These are phyloP conservation scores for Escovopsis sp. DNA, from an alignment of 2,329 filamentous ascomycete genomes.

Conservation along the genomic window DNA sequence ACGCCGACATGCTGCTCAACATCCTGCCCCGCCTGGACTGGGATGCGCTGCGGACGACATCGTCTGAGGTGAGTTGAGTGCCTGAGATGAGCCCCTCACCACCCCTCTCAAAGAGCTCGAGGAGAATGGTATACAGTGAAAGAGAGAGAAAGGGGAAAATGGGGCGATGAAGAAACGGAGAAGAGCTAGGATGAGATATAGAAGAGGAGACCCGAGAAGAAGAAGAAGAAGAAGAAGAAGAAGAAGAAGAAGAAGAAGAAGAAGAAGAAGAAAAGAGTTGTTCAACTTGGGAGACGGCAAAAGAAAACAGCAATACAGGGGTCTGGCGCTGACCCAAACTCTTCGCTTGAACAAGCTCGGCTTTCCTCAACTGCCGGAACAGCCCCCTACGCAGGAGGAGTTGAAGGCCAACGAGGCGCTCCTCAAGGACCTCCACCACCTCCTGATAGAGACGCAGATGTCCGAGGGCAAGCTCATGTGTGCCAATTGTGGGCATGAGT, in stretches of 20 bases:
- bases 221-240: too few relatives aligned
- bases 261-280: too few relatives aligned
- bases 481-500: conserved; percentile 84
- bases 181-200: too few relatives aligned
- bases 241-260: too few relatives aligned
- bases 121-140: too few relatives aligned
- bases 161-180: too few relatives aligned
- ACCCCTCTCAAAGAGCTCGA: neutral
- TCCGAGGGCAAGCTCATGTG: conserved; percentile 80
- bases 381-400: conserved; percentile 46
- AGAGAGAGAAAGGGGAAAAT: too few relatives aligned
- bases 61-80: conserved; percentile 56
- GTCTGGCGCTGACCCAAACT: neutral
- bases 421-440: conserved; percentile 60
- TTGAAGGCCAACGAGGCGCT: conserved; percentile 52
- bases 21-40: conserved; percentile 81
- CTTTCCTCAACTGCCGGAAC: conserved; percentile 55
- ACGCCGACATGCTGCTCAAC: conserved; percentile 66
- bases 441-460: conserved; percentile 82
- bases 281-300: too few relatives aligned
- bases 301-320: too few relatives aligned
- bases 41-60: conserved; percentile 60
- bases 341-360: conserved; percentile 43
- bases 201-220: too few relatives aligned
- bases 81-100: neutral